Base-by-base conservation (phyloP, 2,329 filamentous ascomycete genomes). In the Colletotrichum tofieldiae region DNA sequence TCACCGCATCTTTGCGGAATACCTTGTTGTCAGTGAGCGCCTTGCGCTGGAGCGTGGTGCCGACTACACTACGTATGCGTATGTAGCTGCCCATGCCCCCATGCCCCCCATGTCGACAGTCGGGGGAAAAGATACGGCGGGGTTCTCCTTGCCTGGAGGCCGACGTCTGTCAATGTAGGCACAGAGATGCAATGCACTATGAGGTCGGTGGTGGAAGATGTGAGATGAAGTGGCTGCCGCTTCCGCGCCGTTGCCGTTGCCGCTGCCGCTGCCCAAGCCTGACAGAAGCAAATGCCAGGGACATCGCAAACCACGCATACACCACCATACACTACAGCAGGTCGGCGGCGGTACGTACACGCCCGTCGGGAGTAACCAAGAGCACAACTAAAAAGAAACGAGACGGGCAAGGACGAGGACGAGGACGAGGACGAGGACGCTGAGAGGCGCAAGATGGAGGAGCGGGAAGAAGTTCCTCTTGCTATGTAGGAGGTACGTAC, bases 1-100 rank as follows among this genome's bases (percentile, higher is more conserved):
- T 72, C 70, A 72, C 70, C 70, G 70, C 70, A 72, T 60, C 60
- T 72, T 72, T 35, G 35, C 20, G 23, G 37, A 51, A 51, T 37
- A 12, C 20, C 23, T 41, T 16, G n/a, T 37, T 35, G 52, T 12
- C 52, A 43, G 14, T 18, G 16, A 43, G 41, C 18, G 16, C 41
- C 41, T 43, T 43, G 41, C 35, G 18, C 11, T 18, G 23, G n/a
- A 51, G 5, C 14, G 12, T 14, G 4, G 23, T 26, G 23, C 23
- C 12, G 29, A 23, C 51, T 54, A 26, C 23, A 26, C 23, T 26
- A 2, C 23, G 23, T 26, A 26, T 26, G 23, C 23, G 49, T n/a
- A 35, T 7, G 29, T 29, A 26, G 23, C 23, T 26, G 23, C 23
- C 11, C 26, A 52, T 32, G 26, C 49, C 20, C 14, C 35, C 49